Evolutionary conservation across 2,329 filamentous ascomycete species (phyloP), one percentile per base, ranked within the genome.

Genomic region (Fonsecaea multimorphosa): DNA sequence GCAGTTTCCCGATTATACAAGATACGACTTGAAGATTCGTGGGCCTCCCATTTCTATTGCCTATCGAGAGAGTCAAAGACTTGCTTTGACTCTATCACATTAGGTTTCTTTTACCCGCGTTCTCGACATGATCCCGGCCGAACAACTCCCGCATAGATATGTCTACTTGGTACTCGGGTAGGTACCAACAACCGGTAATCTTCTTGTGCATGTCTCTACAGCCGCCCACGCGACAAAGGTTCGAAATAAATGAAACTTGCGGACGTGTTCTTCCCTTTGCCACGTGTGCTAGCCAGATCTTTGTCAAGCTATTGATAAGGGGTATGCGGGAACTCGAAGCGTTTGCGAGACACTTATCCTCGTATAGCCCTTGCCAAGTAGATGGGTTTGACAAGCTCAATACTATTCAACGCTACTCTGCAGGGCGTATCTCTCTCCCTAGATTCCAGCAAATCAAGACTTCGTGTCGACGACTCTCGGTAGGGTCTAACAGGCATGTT

Each of bases 361-460:
- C 16, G 46, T 38, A 60, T 22, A 22, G 29, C 31, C 31, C 27
- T 52, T 46, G 27, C 38, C 6, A 49, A 29, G 40, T 12, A 52
- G 40, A 32, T 34, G 29, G 38, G 22, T 31, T 38, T 27, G 53
- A 3, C 54, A 58, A 59, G 29, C 14, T 55, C 22, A 38, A 57
- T 40, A 12, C 34, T 8, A 22, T 29, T n/a, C 36, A 51, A 32
- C 55, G 38, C 38, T 51, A 55, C 52, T 24, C 22, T 51, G 46
- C 58, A 60, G 11, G 38, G 44, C 24, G 34, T 61, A 54, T 61
- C 59, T 55, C 32, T 60, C 58, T 53, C 32, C 44, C 16, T 22
- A 14, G 6, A 1, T 46, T 14, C 5, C 27, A 52, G 31, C 58
- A 46, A 60, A 60, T 60, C 19, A 60, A 44, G 40, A 22, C 5